These are phyloP conservation scores for Euryodendron excelsum DNA, from an alignment of 148 eudicot species.

Conservation along the genomic window DNA sequence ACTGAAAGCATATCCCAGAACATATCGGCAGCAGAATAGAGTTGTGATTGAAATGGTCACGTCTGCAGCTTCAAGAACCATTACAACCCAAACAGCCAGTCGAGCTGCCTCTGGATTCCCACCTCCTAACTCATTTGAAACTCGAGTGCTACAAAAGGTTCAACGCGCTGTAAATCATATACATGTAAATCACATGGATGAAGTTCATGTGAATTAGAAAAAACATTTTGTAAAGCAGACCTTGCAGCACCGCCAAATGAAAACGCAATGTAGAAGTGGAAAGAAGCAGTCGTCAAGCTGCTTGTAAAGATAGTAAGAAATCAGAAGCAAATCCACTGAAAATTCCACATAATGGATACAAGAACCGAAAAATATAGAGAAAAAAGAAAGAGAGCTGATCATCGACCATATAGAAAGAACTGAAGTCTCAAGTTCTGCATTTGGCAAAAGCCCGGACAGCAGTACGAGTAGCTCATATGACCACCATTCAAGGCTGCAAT, in stretches of 20 bases:
- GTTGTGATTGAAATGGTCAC: conserved; percentile 16
- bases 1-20: conserved; percentile 41
- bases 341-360: background rate
- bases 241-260: conserved; percentile 48
- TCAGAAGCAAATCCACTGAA: background rate
- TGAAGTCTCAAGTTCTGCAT: conserved; percentile 47
- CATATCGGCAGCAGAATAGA: conserved; percentile 24
- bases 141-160: conserved; percentile 31
- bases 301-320: background rate
- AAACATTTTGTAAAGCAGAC: conserved; percentile 23
- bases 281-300: conserved; percentile 34
- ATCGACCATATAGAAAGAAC: conserved; percentile 53
- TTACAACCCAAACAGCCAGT: conserved; percentile 25
- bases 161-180: background rate
- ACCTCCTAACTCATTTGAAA: conserved; percentile 52
- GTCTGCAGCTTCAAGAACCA: conserved; percentile 24
- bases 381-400: too few species aligned
- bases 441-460: conserved; percentile 37
- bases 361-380: background rate
- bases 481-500: conserved; percentile 57
- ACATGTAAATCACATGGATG: background rate
- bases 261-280: conserved; percentile 39
- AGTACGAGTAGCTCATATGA: conserved; percentile 31
- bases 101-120: conserved; percentile 39
- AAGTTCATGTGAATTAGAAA: background rate